Evolutionary conservation across 192 early-diverging fungal genomes (phyloP).

Genomic region (Coemansia sp.): DNA sequence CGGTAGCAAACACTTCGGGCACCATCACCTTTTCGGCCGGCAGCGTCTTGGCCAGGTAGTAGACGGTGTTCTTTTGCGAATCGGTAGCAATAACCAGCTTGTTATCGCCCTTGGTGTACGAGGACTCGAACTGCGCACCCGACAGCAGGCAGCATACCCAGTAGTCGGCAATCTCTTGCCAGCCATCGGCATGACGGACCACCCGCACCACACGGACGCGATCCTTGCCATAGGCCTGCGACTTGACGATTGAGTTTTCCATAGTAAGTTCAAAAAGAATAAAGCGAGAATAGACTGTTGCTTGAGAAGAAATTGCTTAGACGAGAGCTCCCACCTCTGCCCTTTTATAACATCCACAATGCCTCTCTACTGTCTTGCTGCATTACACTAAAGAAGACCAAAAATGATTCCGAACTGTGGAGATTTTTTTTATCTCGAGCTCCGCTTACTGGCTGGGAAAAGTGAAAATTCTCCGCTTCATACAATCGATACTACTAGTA

Average conservation of each 20-base stretch:
- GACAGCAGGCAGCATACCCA: constrained; percentile 61
- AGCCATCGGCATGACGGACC: constrained; percentile 55
- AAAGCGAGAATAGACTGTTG: not conserved
- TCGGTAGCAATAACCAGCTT: constrained; percentile 73
- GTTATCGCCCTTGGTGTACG: constrained; percentile 78
- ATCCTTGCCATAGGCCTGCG: constrained; percentile 72
- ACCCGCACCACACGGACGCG: constrained; percentile 71
- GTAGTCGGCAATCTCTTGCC: constrained; percentile 69
- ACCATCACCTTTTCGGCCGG: constrained; percentile 61
- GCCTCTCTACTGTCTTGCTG: too few species aligned
- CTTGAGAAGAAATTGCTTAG: too few species aligned
- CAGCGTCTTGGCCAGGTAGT: constrained; percentile 67
- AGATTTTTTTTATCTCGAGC: constrained; percentile 7
- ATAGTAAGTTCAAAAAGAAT: constrained; percentile 5
- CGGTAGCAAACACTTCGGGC: constrained; percentile 69
- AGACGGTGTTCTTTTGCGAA: constrained; percentile 76
- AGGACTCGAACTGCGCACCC: constrained; percentile 58
- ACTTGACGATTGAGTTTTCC: constrained; percentile 56
- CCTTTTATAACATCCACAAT: not conserved
- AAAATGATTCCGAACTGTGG: constrained; percentile 1
- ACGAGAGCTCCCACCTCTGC: not conserved
- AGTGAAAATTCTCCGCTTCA: constrained; percentile 10
- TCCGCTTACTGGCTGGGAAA: constrained; percentile 4
- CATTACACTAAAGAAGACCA: too few species aligned
- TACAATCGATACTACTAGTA: too few species aligned